Base-by-base conservation (phyloP, 108 stramenopile species). In the Parietichytrium sp. region DNA sequence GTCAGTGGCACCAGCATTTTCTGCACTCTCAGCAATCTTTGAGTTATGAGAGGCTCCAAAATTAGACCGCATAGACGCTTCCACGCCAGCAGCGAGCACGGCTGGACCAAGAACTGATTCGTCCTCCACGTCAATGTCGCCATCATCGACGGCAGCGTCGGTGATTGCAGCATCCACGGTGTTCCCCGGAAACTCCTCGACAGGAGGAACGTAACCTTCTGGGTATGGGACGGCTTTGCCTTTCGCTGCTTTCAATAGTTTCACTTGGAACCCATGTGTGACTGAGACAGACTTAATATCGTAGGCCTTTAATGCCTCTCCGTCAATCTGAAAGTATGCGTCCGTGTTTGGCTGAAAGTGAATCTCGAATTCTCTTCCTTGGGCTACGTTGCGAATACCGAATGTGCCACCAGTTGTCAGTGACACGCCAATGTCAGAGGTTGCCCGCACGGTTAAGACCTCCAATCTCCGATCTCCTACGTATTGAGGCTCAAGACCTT, bases 251-350 rank as follows among this genome's bases (percentile, higher is more conserved):
- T 42, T 33, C 33, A 72, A 45, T 6, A 72, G 42, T 10, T 42
- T 33, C 10, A 72, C 61, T 42, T 72, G 61, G 42, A 45, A 72
- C 12, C 61, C 61, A 2, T 72, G 61, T 10, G 25, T 2, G 0
- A 72, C 61, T 10, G 61, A 72, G 16, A 72, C 61, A 0, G 61
- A 72, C 20, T 72, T 42, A 33, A 42, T 42, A 25, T 72, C n/a
- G 6, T 25, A 18, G 10, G 61, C 61, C n/a, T 25, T 16, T 13
- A 72, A 42, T 6, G 61, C 61, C 20, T 72, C 61, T 25, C 61
- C 61, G 61, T 72, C 61, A 25, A 72, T 72, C 20, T 72, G 61
- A 38, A 72, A 72, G 20, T 72, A 25, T 6, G 45, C 61, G 20
- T 72, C 42, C 36, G 61, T 45, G 7, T 42, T 42, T 16, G 61